Evolutionary conservation across 768 basidiomycete species (phyloP).

Genomic region (Glaciozyma antarctica): DNA sequence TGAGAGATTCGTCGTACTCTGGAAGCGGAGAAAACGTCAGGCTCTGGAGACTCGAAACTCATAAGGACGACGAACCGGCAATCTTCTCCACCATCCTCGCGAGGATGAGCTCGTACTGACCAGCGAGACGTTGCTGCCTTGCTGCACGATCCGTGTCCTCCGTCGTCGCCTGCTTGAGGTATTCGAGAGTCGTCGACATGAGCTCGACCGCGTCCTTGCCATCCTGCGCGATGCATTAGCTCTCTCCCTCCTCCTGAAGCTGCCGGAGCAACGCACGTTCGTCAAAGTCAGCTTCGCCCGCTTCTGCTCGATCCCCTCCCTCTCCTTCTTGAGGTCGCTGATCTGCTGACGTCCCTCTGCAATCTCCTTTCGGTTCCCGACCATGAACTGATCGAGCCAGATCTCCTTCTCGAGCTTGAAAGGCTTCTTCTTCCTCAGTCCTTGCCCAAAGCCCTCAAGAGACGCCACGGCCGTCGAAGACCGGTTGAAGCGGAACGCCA

Average conservation of each 20-base stretch:
- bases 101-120: background rate
- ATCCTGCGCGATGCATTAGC: background rate
- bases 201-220: conserved; percentile 11
- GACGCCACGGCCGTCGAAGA: background rate
- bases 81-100: background rate
- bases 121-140: conserved; percentile 9
- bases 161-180: background rate
- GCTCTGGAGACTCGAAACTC: background rate
- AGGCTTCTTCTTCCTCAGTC: background rate
- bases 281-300: background rate
- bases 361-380: conserved; percentile 3
- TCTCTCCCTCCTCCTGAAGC: background rate
- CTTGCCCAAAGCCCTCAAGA: background rate
- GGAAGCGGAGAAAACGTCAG: background rate
- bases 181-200: conserved; percentile 2
- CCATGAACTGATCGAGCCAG: conserved; percentile 20
- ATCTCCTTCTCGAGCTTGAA: background rate
- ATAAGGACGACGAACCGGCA: background rate
- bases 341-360: background rate
- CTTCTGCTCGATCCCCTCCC: background rate
- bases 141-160: background rate
- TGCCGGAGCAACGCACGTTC: background rate
- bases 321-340: background rate
- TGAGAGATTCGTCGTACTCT: conserved; percentile 9
- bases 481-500: background rate